phyloP scores from a whole-genome alignment of 352 stramenopile species.

The Pythium pectinolyticum region DNA sequence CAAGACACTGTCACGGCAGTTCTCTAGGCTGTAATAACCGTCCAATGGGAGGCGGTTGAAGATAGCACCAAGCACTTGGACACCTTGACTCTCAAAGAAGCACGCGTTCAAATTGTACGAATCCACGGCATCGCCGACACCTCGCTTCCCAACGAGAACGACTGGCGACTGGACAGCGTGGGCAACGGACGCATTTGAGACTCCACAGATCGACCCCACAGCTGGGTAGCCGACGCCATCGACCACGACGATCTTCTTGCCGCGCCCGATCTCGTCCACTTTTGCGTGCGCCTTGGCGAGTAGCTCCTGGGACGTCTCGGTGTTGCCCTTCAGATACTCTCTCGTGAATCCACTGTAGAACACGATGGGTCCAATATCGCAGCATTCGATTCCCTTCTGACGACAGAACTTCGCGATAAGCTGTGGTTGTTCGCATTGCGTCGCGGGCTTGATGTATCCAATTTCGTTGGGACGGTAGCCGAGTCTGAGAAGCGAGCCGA shows the following conservation, averaged over 20 bases:
- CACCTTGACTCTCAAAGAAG: conserved; percentile 91
- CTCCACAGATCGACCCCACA: conserved; percentile 77
- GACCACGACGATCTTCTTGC: conserved; percentile 93
- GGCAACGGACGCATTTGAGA: conserved; percentile 78
- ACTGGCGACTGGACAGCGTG: conserved; percentile 73
- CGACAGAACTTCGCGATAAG: conserved; percentile 94
- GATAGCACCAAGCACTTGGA: conserved; percentile 94
- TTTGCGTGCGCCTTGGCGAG: conserved; percentile 79
- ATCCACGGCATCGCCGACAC: conserved; percentile 97
- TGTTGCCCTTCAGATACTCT: conserved; percentile 93
- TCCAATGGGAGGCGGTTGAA: conserved; percentile 94
- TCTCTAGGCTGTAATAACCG: conserved; percentile 94
- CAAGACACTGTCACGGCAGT: conserved; percentile 87
- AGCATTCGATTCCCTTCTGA: conserved; percentile 81
- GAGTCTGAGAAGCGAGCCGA: conserved; percentile 86
- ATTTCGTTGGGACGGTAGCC: conserved; percentile 75
- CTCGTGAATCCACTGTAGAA: conserved; percentile 97
- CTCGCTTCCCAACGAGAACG: conserved; percentile 93
- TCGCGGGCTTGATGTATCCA: conserved; percentile 98
- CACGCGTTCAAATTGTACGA: conserved; percentile 96
- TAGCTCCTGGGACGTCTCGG: conserved; percentile 79
- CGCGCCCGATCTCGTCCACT: conserved; percentile 85
- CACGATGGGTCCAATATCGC: conserved; percentile 93
- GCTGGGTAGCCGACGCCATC: conserved; percentile 97
- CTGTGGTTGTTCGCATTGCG: conserved; percentile 95